Evolutionary conservation across 352 stramenopile genomes (phyloP).

Genomic region (Plasmopara muralis): DNA sequence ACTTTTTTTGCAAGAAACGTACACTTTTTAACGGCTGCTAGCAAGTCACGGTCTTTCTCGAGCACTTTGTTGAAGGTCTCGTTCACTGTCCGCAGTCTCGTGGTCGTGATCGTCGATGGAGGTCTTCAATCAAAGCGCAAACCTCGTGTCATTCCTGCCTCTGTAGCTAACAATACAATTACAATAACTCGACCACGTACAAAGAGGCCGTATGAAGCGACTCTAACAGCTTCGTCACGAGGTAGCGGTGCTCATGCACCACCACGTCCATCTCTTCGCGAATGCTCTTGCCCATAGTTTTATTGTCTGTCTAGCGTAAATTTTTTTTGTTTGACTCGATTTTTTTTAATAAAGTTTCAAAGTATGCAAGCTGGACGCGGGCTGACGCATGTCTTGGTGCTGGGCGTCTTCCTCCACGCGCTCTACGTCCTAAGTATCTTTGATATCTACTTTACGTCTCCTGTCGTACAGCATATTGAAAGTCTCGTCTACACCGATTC

Average conservation of each 20-base stretch:
- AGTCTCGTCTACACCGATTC: slow-evolving; percentile 34
- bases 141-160: neutral
- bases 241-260: slow-evolving; percentile 77
- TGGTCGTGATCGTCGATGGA: slow-evolving; percentile 67
- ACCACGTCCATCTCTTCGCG: slow-evolving; percentile 64
- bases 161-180: neutral
- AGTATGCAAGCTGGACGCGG: slow-evolving; percentile 4
- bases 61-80: slow-evolving; percentile 70
- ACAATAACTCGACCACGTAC: slow-evolving; percentile 15
- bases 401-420: slow-evolving; percentile 74
- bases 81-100: slow-evolving; percentile 66
- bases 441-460: slow-evolving; percentile 88
- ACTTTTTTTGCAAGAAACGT: slow-evolving; percentile 6
- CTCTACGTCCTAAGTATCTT: slow-evolving; percentile 87
- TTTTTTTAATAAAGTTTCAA: too few relatives aligned
- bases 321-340: too few relatives aligned
- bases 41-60: slow-evolving; percentile 67
- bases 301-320: neutral
- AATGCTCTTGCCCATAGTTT: slow-evolving; percentile 34
- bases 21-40: slow-evolving; percentile 72
- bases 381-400: slow-evolving; percentile 37
- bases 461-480: slow-evolving; percentile 62
- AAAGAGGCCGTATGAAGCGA: slow-evolving; percentile 60
- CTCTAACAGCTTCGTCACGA: slow-evolving; percentile 80
- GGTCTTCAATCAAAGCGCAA: slow-evolving; percentile 27